phyloP scores from a whole-genome alignment of 1,284 basidiomycete genomes.

The Ceratobasidium sp. region DNA sequence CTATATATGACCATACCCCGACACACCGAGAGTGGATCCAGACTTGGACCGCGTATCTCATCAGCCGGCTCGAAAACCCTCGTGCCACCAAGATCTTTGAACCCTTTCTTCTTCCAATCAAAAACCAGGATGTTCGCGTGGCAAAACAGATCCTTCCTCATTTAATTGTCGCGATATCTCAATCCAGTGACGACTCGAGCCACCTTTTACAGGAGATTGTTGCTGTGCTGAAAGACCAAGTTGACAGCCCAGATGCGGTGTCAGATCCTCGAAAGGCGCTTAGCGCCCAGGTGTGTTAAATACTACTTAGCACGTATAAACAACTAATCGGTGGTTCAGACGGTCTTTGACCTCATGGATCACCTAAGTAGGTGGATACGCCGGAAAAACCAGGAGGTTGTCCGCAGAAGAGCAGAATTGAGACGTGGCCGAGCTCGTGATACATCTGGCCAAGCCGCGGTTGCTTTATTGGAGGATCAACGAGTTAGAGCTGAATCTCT shows the following conservation, averaged over 20 bases:
- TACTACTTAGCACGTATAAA: neutral
- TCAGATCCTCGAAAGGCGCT: slow-evolving; percentile 80
- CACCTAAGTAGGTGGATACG: slow-evolving; percentile 94
- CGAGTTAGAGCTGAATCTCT: slow-evolving; percentile 78
- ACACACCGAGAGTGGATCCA: slow-evolving; percentile 98
- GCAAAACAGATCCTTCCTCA: slow-evolving; percentile 93
- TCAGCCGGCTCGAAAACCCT: slow-evolving; percentile 66
- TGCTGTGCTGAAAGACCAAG: slow-evolving; percentile 87
- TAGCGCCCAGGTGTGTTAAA: slow-evolving; percentile 77
- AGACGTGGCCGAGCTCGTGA: slow-evolving; percentile 52
- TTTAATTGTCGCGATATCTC: slow-evolving; percentile 87
- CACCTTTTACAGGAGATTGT: slow-evolving; percentile 81
- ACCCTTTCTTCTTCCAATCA: slow-evolving; percentile 79
- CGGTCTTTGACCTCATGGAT: slow-evolving; percentile 93
- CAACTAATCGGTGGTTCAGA: slow-evolving; percentile 56
- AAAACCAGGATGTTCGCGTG: slow-evolving; percentile 89
- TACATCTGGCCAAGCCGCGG: slow-evolving; percentile 48
- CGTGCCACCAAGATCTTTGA: slow-evolving; percentile 76
- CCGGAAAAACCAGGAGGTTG: slow-evolving; percentile 65
- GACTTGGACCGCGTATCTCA: slow-evolving; percentile 86
- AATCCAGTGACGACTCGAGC: slow-evolving; percentile 65
- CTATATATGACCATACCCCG: slow-evolving; percentile 77
- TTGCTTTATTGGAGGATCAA: slow-evolving; percentile 60
- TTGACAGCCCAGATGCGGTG: slow-evolving; percentile 65
- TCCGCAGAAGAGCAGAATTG: slow-evolving; percentile 49